phyloP scores from a whole-genome alignment of 2,329 filamentous ascomycete species.

The Exophiala mesophila region DNA sequence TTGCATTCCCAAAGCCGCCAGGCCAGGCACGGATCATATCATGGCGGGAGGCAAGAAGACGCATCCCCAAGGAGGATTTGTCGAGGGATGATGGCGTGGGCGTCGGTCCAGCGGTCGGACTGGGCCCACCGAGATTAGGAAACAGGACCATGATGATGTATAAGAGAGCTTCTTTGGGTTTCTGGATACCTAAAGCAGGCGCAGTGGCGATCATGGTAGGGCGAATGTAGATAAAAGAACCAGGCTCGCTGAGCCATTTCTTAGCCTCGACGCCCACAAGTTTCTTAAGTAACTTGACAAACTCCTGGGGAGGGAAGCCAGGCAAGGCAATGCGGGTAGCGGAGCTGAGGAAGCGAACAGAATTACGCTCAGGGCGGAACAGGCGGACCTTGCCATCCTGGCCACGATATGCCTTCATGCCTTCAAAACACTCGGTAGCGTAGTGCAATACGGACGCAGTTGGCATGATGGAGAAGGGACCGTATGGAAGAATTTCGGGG shows the following conservation, averaged over 20 bases:
- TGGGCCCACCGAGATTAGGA: constrained; percentile 31
- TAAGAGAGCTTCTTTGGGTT: constrained; percentile 77
- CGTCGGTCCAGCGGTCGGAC: not conserved
- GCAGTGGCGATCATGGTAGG: constrained; percentile 84
- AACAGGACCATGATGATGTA: constrained; percentile 50
- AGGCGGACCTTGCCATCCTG: constrained; percentile 67
- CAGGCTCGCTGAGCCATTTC: constrained; percentile 34
- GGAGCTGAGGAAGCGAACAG: constrained; percentile 55
- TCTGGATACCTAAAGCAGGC: constrained; percentile 71
- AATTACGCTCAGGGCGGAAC: constrained; percentile 72
- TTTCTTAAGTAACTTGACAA: constrained; percentile 67
- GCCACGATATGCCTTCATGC: constrained; percentile 67
- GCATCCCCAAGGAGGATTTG: constrained; percentile 14
- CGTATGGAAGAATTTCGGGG: constrained; percentile 71
- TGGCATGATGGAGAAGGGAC: constrained; percentile 71
- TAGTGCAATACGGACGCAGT: constrained; percentile 81
- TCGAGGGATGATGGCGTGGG: constrained; percentile 25
- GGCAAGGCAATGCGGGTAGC: constrained; percentile 67
- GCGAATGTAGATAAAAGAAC: constrained; percentile 75
- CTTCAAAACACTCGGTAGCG: constrained; percentile 87
- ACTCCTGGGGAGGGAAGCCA: constrained; percentile 63
- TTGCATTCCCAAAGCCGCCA: constrained; percentile 86
- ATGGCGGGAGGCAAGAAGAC: constrained; percentile 63
- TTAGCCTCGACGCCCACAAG: constrained; percentile 40
- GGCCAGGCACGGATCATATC: constrained; percentile 90